Percentiles rank a stretch among this genome's conserved stretches.
Evolutionary conservation across 1,284 basidiomycete genomes (phyloP).

Genomic region (Ceratobasidium sp.): DNA sequence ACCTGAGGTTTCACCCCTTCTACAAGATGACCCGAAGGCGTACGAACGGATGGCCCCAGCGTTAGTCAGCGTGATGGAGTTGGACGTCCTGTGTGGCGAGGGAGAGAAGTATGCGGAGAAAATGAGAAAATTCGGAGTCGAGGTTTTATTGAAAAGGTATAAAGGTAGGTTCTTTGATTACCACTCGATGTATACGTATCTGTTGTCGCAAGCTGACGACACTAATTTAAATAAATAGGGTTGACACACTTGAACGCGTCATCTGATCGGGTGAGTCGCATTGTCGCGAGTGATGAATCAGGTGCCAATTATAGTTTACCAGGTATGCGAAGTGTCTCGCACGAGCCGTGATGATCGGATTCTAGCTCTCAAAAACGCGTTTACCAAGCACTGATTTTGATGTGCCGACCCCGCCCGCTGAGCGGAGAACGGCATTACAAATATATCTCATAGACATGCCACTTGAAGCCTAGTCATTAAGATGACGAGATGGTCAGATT

Average conservation of each 20-base stretch:
- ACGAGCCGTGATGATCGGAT: neutral
- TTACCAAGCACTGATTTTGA: neutral
- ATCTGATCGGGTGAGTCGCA: conserved; percentile 21
- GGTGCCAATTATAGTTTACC: neutral
- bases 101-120: conserved; percentile 68
- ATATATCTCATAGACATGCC: neutral
- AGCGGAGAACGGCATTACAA: neutral
- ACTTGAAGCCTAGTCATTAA: neutral
- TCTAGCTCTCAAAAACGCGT: conserved; percentile 15
- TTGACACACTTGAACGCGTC: neutral
- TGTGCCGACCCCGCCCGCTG: neutral
- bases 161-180: conserved; percentile 51
- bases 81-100: conserved; percentile 72
- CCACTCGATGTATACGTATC: neutral
- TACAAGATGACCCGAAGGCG: conserved; percentile 53
- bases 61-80: conserved; percentile 67
- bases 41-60: conserved; percentile 56
- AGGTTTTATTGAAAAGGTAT: conserved; percentile 64
- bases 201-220: neutral
- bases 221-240: too few relatives aligned
- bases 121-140: conserved; percentile 61
- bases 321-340: conserved; percentile 7
- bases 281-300: neutral
- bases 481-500: too few relatives aligned
- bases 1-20: conserved; percentile 75